Evolutionary conservation across 345 rosid species (phyloP), one percentile per base, ranked within the genome.

Genomic region (Physaria fendleri): DNA sequence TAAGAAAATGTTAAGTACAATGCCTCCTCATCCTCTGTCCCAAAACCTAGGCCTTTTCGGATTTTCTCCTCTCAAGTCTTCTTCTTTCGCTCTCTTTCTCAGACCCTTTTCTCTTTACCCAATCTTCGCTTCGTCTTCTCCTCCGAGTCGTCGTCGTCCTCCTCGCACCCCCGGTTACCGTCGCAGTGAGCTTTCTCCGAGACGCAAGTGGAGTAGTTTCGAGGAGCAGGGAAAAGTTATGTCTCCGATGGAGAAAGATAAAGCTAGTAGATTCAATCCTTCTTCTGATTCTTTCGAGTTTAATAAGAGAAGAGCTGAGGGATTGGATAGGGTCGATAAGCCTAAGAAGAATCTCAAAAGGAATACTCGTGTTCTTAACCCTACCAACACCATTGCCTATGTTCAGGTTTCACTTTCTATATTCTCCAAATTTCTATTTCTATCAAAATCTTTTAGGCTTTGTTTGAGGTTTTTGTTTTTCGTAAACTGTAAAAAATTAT

Each of bases 241-340:
- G 41, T 35, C 47, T 10, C 25, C 75, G 2, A 78, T 80, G 84
- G 90, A 82, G 33, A 76, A 75, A 28, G 70, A 48, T 3, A 77
- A 64, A 28, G 44, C 52, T 55, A 44, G 15, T 65, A 44, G 21
- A 2, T 60, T 46, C 2, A 15, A 52, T 13, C 13, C 18, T 30
- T 38, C 67, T 58, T 34, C 72, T 33, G 49, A 61, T 41, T 57
- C 78, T 24, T 77, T 72, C 41, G 88, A 87, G 77, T 89, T 87
- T 69, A 93, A 89, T 62, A 83, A 80, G 72, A 85, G 83, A 66
- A 78, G 95, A 67, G 97, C 95, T 16, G 84, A 85, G 42, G 99
- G 96, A 12, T 73, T 29, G 27, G 93, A 88, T 62, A 70, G 76
- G 57, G 52, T 57, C 28, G 80, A 80, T 68, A 76, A 59, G 48